Base-by-base conservation (phyloP, 2,329 filamentous ascomycete species). In the Zymoseptoria ardabiliae region DNA sequence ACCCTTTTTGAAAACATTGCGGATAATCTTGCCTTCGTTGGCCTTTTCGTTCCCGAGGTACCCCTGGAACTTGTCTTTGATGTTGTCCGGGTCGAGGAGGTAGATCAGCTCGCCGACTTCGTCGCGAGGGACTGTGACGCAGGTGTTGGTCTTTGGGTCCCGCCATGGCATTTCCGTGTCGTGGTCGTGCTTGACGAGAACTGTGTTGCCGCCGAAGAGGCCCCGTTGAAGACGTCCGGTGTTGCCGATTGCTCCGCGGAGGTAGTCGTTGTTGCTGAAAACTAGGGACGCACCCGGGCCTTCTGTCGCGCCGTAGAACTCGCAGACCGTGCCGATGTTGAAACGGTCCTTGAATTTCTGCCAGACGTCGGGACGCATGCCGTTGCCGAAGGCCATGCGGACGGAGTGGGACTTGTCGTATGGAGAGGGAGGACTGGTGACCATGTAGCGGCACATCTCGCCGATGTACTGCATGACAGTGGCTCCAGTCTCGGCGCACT, bases 391-490 rank as follows among this genome's bases (percentile, higher is more conserved):
- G 0, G 90, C 90, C 3, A 87, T 68, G 5, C 85, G 84, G n/a
- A 96, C 83, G 0, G 78, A 81, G 76, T 96, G 88, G 63, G 85
- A 82, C 66, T 81, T 83, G 73, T 96, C 91, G 41, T 91, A 78
- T 58, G 87, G 80, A 0, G 83, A 78, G 2, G 87, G 76, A 3
- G 81, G 82, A 0, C 85, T 84, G 0, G 88, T 81, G 10, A 95
- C 80, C 3, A 95, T 81, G 72, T 96, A 96, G 5, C 91, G 86
- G 64, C 90, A 87, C 0, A 90, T 93, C 73, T 96, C 91, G 56
- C 91, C 91, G 13, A 96, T 91, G 70, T 96, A 96, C 71, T 95
- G 90, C 62, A 95, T 87, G 3, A 86, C 80, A 1, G 89, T 94
- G 20, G 90, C 87, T 8, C 86, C 77, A 54, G 82, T 83, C 51